Evolutionary conservation across 306 rosid species (phyloP), one percentile per base, ranked within the genome.

Genomic region (Pueraria montana): DNA sequence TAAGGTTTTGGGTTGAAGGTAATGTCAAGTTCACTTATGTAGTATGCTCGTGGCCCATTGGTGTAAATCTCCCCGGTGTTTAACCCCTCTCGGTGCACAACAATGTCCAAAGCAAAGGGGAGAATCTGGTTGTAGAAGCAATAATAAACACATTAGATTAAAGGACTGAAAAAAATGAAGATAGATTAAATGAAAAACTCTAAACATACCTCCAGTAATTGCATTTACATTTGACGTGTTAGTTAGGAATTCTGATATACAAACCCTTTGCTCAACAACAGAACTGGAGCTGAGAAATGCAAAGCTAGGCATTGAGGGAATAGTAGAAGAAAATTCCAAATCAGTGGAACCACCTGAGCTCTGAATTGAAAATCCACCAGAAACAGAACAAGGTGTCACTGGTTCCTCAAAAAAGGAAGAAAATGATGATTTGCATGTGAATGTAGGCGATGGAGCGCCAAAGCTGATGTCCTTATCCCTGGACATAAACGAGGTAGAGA

Each of bases 391-490:
- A 75, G 96, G 94, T 52, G 92, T 84, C 16, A 79, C 87, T 34
- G 91, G 90, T 69, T 94, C 96, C 17, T 55, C 84, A 21, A 80
- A 26, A 61, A 89, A 81, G 18, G 97, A 87, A 68, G 93, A 92
- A 80, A 94, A 92, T 12, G 98, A 92, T 13, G 97, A 92, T 85
- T 88, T 90, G 86, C 96, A 92, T 1, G 93, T 85, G 85, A 90
- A 91, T 40, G 91, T 74, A 45, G 94, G 93, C 30, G 91, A 92
- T 56, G 84, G 92, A 73, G 84, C 18, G 1, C 96, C 94, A 81
- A 92, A 94, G 83, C 97, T 94, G 84, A 92, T 84, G 85, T 94
- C 98, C 72, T 82, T 87, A 83, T 86, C 87, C 86, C 96, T 89
- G 62, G 96, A 89, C 90, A 92, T 92, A 81, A 92, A 88, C 23